Conservation (phyloP, 768 basidiomycete genomes). For the Galerina marginata region DNA sequence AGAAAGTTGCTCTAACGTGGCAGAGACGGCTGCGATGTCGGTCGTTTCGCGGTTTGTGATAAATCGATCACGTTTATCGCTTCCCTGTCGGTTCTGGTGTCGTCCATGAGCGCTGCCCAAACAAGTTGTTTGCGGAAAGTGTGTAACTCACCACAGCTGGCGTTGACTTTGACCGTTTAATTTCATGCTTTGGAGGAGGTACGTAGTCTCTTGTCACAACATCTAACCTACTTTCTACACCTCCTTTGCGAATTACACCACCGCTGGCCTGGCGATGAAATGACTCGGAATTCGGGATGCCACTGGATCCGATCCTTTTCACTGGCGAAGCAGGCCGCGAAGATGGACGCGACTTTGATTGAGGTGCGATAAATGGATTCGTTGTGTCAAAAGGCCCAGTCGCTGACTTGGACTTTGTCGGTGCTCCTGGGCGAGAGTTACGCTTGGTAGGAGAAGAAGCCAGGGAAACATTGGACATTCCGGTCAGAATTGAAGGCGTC, state of each 20-base stretch:
- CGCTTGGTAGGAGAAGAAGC: conserved; percentile 36
- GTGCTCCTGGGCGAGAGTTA: conserved; percentile 28
- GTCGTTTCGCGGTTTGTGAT: conserved; percentile 63
- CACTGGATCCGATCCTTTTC: conserved; percentile 58
- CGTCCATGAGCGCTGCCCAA: too few relatives aligned
- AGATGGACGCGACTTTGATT: conserved; percentile 50
- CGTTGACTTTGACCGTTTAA: conserved; percentile 77
- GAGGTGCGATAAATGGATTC: conserved; percentile 65
- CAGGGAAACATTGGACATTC: conserved; percentile 48
- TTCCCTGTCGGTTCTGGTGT: conserved; percentile 55
- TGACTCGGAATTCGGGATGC: conserved; percentile 55
- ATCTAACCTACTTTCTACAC: conserved; percentile 76
- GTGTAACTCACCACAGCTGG: conserved; percentile 64
- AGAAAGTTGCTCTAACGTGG: conserved; percentile 68
- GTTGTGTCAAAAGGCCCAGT: conserved; percentile 51
- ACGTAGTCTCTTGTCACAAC: conserved; percentile 81
- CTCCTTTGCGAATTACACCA: conserved; percentile 79
- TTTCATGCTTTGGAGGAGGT: conserved; percentile 63
- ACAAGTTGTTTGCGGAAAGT: too few relatives aligned
- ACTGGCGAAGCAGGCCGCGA: conserved; percentile 72
- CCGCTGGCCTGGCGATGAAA: conserved; percentile 65
- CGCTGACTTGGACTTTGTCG: conserved; percentile 34
- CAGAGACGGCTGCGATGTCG: conserved; percentile 50
- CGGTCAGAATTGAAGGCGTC: conserved; percentile 50
- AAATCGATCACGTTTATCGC: conserved; percentile 67